Base-by-base conservation (phyloP, 2,329 filamentous ascomycete species). In the Epichloe gansuensis region DNA sequence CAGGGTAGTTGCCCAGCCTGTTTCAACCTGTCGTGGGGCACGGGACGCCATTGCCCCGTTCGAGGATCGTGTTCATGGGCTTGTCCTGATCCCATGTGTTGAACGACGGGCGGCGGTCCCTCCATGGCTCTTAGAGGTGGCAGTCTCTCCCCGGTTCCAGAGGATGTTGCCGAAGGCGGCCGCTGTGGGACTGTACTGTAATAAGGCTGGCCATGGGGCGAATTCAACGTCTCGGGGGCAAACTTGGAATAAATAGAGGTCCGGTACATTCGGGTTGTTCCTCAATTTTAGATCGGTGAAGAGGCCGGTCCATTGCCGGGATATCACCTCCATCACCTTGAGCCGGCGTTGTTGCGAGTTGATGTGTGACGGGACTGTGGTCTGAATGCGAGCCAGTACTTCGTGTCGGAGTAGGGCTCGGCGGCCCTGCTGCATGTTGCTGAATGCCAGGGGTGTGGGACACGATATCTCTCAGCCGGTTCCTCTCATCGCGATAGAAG, bases 401-500 rank as follows among this genome's bases (percentile, higher is more conserved):
- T 43, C 66, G 68, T 13, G 65, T 62, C 15, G 69, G 63, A 15
- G 37, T 52, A 17, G 79, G 78, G 60, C 76, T 81, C n/a, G 72
- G 71, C 7, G 75, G 77, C 4, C 72, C 75, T 48, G 72, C 73
- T 4, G 75, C 77, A 49, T 74, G 69, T 37, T 80, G 72, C 58
- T 73, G 73, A 57, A 78, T 75, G 34, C 76, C 75, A 2, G 81
- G 77, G 4, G 80, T 79, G 56, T 80, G 76, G 48, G 75, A 68
- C 1, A 89, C 72, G 37, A 88, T 68, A n/a, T 83, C 80, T 50
- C 81, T 75, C 56, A 91, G 77, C 48, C 85, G 80, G 61, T 90
- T 84, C 48, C 87, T 75, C 60, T 93, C 87, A 8, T 74, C 73
- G 46, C 82, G 78, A 64, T 91, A 91, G 64, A 82, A 88, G 54